Conservation (phyloP, 2,329 filamentous ascomycete species). For the Diplodia scrobiculata region DNA sequence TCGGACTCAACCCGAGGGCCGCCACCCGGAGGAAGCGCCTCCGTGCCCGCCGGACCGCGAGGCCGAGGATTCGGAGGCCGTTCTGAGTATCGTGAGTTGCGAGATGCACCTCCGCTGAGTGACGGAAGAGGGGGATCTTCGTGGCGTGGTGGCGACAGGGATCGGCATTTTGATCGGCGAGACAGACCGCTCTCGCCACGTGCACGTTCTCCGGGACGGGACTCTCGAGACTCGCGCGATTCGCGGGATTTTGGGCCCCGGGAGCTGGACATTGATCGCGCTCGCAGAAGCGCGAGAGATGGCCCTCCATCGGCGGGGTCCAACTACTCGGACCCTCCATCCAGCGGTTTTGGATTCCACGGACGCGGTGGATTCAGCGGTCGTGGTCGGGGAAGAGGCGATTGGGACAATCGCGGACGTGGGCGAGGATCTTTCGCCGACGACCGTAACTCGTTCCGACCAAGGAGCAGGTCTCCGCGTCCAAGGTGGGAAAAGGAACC, state of each 20-base stretch:
- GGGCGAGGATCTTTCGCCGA: conserved; percentile 50
- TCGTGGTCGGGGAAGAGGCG: conserved; percentile 50
- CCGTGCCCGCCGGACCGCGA: conserved; percentile 54
- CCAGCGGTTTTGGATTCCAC: conserved; percentile 45
- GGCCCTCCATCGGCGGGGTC: conserved; percentile 72
- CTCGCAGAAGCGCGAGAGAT: conserved; percentile 69
- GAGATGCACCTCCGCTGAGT: conserved; percentile 60
- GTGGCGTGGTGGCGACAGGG: conserved; percentile 56
- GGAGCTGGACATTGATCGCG: conserved; percentile 67
- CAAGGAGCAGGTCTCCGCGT: conserved; percentile 67
- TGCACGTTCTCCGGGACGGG: conserved; percentile 64
- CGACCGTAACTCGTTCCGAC: conserved; percentile 60
- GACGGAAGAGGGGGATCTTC: conserved; percentile 62
- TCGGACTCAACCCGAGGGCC: conserved; percentile 61
- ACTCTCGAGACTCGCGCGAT: conserved; percentile 63
- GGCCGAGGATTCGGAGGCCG: conserved; percentile 66
- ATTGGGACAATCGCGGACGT: conserved; percentile 56
- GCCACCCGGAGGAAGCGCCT: conserved; percentile 38
- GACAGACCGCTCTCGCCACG: conserved; percentile 64
- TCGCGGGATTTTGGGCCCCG: conserved; percentile 61
- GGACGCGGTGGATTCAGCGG: conserved; percentile 56
- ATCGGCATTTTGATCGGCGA: conserved; percentile 57
- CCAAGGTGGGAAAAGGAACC: conserved; percentile 57
- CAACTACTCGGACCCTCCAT: conserved; percentile 67
- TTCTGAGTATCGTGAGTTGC: conserved; percentile 55